A percentile compares a stretch with the other conserved stretches of the same genome.
Conservation (phyloP, 495 filamentous ascomycete species). For the Penicillium daleae region DNA sequence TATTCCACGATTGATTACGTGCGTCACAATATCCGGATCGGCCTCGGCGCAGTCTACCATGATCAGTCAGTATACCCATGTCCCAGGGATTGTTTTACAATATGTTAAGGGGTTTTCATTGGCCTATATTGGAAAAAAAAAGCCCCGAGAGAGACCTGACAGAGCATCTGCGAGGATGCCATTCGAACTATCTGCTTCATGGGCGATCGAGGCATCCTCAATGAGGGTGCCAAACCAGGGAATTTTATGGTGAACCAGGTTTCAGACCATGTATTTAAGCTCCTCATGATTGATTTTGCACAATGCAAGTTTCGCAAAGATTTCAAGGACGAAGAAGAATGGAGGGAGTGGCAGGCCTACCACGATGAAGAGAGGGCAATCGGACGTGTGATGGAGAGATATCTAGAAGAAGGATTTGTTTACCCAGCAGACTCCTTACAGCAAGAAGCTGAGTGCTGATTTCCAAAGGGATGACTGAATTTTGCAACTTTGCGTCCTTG, state of each 20-base stretch:
- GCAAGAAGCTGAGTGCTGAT: background rate
- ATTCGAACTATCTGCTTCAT: constrained; percentile 25
- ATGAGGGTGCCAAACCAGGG: constrained; percentile 31
- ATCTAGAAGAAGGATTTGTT: background rate
- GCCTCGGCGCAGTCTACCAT: background rate
- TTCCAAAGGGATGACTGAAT: background rate
- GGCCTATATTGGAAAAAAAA: constrained; percentile 20
- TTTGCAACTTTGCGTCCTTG: background rate
- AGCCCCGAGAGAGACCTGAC: constrained; percentile 25
- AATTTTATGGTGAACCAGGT: constrained; percentile 33
- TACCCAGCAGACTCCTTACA: background rate
- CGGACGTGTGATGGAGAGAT: background rate
- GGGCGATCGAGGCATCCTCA: constrained; percentile 31
- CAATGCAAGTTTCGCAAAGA: background rate
- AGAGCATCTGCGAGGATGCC: constrained; percentile 32
- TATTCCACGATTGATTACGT: background rate
- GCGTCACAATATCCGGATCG: background rate
- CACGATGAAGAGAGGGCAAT: background rate
- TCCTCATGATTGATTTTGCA: constrained; percentile 24
- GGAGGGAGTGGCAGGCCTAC: background rate
- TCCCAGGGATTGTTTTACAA: background rate
- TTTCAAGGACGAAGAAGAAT: background rate
- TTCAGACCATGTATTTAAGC: constrained; percentile 16
- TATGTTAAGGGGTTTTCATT: constrained; percentile 25
- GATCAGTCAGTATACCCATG: background rate